These are phyloP conservation scores for Cronartium ribicola DNA, from an alignment of 1,284 basidiomycete genomes.

Conservation along the genomic window DNA sequence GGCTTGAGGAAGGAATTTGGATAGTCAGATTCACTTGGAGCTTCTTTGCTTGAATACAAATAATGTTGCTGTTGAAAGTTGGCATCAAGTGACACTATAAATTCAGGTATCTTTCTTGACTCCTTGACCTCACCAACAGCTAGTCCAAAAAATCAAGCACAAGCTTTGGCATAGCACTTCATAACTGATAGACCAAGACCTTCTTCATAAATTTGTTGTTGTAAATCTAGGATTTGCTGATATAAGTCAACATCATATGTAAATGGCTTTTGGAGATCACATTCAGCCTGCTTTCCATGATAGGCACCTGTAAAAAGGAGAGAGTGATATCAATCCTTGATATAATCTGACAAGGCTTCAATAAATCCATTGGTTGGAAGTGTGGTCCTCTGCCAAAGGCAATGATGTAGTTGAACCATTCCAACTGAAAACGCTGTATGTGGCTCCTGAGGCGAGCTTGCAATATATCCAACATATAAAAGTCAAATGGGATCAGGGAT, in stretches of 20 bases:
- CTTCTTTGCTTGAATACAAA: constrained; percentile 10
- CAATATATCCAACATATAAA: constrained; percentile 11
- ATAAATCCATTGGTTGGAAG: not conserved
- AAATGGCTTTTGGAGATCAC: constrained; percentile 7
- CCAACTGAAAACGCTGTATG: constrained; percentile 10
- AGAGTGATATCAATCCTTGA: not conserved
- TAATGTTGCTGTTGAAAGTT: constrained; percentile 29
- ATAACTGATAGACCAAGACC: not conserved
- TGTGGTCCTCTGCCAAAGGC: constrained; percentile 8
- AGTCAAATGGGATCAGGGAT: constrained; percentile 12
- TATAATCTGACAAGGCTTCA: not conserved
- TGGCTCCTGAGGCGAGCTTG: not conserved
- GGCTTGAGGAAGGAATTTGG: not conserved
- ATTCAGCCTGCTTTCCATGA: not conserved
- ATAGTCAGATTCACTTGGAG: constrained; percentile 5
- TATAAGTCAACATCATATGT: not conserved
- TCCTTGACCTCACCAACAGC: not conserved
- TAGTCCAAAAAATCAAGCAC: constrained; percentile 13
- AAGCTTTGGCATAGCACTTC: not conserved
- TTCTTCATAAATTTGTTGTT: not conserved
- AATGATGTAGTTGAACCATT: constrained; percentile 8
- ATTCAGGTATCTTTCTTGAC: not conserved
- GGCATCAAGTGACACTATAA: constrained; percentile 8
- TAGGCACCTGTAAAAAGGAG: not conserved
- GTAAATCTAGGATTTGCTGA: not conserved